Evolutionary conservation across 208 protist genomes (phyloP).

Genomic region (Trypanosoma conorhini): DNA sequence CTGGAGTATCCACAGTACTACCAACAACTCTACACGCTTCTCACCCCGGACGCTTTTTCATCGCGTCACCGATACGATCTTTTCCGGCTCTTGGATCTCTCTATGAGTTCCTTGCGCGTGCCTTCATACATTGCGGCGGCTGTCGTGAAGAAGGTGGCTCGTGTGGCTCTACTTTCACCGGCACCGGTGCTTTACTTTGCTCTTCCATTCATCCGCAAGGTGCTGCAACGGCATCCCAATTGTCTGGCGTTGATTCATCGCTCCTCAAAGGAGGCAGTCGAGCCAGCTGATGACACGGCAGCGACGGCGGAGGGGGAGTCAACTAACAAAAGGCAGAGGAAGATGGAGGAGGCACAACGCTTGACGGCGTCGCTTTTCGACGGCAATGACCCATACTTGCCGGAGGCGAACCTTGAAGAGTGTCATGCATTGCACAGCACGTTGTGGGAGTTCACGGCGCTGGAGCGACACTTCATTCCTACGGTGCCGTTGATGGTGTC

Average conservation of each 20-base stretch:
- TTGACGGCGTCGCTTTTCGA: constrained; percentile 75
- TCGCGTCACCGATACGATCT: constrained; percentile 88
- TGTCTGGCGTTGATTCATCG: constrained; percentile 89
- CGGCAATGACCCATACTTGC: constrained; percentile 72
- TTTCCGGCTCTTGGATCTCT: constrained; percentile 85
- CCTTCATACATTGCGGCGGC: constrained; percentile 83
- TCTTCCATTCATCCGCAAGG: constrained; percentile 81
- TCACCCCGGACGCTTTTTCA: constrained; percentile 78
- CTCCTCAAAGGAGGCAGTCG: constrained; percentile 58
- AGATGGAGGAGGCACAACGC: constrained; percentile 39
- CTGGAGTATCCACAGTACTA: constrained; percentile 92
- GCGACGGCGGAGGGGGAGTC: not conserved
- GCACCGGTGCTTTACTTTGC: constrained; percentile 85
- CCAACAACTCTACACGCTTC: constrained; percentile 87
- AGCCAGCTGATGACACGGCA: constrained; percentile 37
- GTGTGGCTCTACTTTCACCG: constrained; percentile 64
- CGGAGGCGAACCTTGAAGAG: constrained; percentile 34
- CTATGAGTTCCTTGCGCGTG: constrained; percentile 77
- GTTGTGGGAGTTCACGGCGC: constrained; percentile 87
- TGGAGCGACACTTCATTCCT: constrained; percentile 87
- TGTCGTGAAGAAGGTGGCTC: constrained; percentile 75
- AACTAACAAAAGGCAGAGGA: not conserved
- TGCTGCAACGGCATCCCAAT: constrained; percentile 88
- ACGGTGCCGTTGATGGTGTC: constrained; percentile 86
- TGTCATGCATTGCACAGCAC: constrained; percentile 79